Evolutionary conservation across 129 eudicot species (phyloP), one percentile per base, ranked within the genome.

Genomic region (Flaveria brownii): DNA sequence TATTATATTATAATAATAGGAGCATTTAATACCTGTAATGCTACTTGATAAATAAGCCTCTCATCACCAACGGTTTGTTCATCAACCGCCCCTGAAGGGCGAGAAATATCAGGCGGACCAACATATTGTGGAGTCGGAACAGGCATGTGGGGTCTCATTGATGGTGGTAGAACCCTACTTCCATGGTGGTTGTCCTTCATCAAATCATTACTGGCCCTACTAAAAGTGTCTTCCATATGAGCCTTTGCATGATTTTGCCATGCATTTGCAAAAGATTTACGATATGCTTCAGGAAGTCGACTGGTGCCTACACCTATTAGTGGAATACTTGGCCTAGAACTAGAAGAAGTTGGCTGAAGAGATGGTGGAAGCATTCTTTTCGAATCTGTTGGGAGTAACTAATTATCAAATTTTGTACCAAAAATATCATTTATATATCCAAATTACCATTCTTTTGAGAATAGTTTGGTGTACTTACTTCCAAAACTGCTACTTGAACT

Each of bases 31-130:
- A 92, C 97, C 93, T 87, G 96, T 77, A 92, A 56, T 78, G 96
- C 96, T 51, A 88, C 90, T 85, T 87, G 90, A 77, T 77, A 87
- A 70, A 89, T 84, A 47, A 82, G 81, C 68, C 93, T 86, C 81
- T 92, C 97, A 75, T 89, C 97, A 72, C 47, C 64, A 51, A 50
- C 75, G 12, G 73, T 75, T 80, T 73, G 83, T 80, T 92, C 96
- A 82, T 87, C 89, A 72, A 63, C 85, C 9, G 80, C 52, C 68
- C 83, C 90, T 18, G 82, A 30, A 78, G 77, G 87, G 46, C 80
- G 86, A 51, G 76, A 49, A 66, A 85, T 59, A 77, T 81, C 97
- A 70, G 72, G 61, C 52, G 80, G 78, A 77, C 75, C 56, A 42
- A 45, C 79, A 77, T 78, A 67, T 8, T 64, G 81, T 60, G 86